Percentiles rank a stretch among this genome's conserved stretches.
These are phyloP conservation scores for Pseudonitzschia pungens DNA, from an alignment of 108 stramenopile species.

Conservation along the genomic window DNA sequence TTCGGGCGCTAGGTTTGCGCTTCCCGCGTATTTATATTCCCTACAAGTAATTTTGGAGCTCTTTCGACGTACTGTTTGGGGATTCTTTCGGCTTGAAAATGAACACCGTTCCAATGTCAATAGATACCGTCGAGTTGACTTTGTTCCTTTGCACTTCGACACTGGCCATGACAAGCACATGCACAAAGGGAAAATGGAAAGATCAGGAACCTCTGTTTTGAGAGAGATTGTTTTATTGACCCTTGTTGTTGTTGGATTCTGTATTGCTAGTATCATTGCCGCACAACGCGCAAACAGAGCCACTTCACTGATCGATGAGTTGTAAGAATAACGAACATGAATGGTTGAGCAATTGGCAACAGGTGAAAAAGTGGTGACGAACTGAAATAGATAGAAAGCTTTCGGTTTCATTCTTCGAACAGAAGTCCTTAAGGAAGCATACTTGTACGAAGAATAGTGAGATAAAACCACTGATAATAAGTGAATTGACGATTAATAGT, in stretches of 20 bases:
- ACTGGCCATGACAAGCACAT: conserved; percentile 72
- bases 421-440: too few species aligned
- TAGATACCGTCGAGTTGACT: conserved; percentile 79
- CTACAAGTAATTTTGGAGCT: conserved; percentile 81
- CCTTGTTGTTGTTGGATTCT: conserved; percentile 55
- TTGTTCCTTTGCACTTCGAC: conserved; percentile 89
- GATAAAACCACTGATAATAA: too few species aligned
- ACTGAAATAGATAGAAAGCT: too few species aligned
- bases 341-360: too few species aligned
- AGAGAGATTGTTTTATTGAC: conserved; percentile 70
- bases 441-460: too few species aligned
- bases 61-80: conserved; percentile 87
- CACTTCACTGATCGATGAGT: not conserved
- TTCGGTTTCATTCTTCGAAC: too few species aligned
- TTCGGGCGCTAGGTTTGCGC: conserved; percentile 75
- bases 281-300: conserved; percentile 48
- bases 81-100: conserved; percentile 90
- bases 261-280: conserved; percentile 71
- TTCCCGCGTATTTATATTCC: conserved; percentile 81
- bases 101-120: conserved; percentile 82
- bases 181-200: conserved; percentile 69
- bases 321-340: not conserved
- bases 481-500: too few species aligned
- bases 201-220: conserved; percentile 66
- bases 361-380: too few species aligned